Evolutionary conservation across 352 stramenopile species (phyloP).

Genomic region (Globisporangium megalacanthum): DNA sequence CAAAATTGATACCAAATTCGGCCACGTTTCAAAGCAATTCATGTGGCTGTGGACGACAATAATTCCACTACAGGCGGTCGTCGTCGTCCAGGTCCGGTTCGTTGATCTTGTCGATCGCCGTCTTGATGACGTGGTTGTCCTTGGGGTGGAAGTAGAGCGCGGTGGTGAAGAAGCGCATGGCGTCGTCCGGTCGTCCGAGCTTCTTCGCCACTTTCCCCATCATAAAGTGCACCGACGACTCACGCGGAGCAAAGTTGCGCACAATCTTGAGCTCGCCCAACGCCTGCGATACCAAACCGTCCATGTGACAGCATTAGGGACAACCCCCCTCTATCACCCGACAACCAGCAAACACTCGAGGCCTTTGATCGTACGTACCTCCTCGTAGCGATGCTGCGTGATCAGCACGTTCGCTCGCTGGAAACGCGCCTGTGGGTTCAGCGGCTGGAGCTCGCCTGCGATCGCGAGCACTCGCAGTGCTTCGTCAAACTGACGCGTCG

Average conservation of each 20-base stretch:
- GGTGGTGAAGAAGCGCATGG: conserved; percentile 95
- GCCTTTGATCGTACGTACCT: conserved; percentile 29
- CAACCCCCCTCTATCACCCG: not conserved
- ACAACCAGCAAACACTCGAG: not conserved
- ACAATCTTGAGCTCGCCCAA: conserved; percentile 91
- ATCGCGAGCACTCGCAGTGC: conserved; percentile 87
- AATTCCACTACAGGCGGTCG: conserved; percentile 31
- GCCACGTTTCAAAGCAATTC: too few species aligned
- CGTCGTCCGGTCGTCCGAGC: conserved; percentile 87
- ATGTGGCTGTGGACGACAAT: not conserved
- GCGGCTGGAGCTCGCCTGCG: conserved; percentile 87
- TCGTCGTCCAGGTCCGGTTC: conserved; percentile 57
- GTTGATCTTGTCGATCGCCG: conserved; percentile 92
- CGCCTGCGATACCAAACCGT: conserved; percentile 30
- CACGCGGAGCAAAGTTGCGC: conserved; percentile 90
- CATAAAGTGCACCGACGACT: conserved; percentile 96
- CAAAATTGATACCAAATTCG: too few species aligned
- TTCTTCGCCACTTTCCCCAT: conserved; percentile 94
- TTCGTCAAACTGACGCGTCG: conserved; percentile 87
- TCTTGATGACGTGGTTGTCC: conserved; percentile 96
- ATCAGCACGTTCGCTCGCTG: conserved; percentile 94
- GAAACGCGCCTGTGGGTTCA: conserved; percentile 92
- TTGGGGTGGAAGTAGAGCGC: conserved; percentile 97
- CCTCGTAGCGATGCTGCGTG: conserved; percentile 86
- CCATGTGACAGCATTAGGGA: not conserved